phyloP scores from a whole-genome alignment of 1,284 basidiomycete genomes.

The Neotropicomus parvogracilis region DNA sequence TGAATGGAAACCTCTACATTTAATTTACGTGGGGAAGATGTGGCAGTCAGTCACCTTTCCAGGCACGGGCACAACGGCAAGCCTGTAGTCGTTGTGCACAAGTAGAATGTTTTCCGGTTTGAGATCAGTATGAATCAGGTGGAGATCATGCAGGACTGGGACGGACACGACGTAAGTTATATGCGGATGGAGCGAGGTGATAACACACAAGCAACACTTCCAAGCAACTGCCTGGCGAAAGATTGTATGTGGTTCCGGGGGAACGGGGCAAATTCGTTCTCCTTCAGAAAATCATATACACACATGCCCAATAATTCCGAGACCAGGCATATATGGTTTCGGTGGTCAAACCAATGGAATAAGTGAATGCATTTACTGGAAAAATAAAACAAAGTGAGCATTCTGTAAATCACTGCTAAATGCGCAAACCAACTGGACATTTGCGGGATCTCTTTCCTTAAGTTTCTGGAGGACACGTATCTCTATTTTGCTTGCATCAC shows the following conservation, averaged over 20 bases:
- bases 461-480: conserved; percentile 92
- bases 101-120: conserved; percentile 99
- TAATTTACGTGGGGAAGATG: conserved; percentile 5
- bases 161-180: conserved; percentile 13
- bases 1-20: conserved; percentile 11
- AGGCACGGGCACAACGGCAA: conserved; percentile 52
- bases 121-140: conserved; percentile 95
- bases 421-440: conserved; percentile 71
- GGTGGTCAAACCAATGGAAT: conserved; percentile 92
- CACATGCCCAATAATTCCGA: conserved; percentile 96
- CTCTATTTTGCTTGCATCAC: conserved; percentile 98
- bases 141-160: conserved; percentile 86
- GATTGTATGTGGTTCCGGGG: conserved; percentile 94
- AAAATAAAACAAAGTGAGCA: conserved; percentile 13
- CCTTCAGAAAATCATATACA: conserved; percentile 98
- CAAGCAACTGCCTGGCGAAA: conserved; percentile 90
- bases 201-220: conserved; percentile 88
- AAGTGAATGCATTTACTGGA: conserved; percentile 96
- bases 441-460: conserved; percentile 86
- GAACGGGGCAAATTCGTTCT: conserved; percentile 96
- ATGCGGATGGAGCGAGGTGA: conserved; percentile 2
- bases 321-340: conserved; percentile 97
- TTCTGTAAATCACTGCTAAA: conserved; percentile 1
- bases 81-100: conserved; percentile 78
- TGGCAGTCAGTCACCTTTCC: conserved; percentile 47